phyloP scores from a whole-genome alignment of 192 early-diverging fungal genomes.

The Ambispora gerdemannii region DNA sequence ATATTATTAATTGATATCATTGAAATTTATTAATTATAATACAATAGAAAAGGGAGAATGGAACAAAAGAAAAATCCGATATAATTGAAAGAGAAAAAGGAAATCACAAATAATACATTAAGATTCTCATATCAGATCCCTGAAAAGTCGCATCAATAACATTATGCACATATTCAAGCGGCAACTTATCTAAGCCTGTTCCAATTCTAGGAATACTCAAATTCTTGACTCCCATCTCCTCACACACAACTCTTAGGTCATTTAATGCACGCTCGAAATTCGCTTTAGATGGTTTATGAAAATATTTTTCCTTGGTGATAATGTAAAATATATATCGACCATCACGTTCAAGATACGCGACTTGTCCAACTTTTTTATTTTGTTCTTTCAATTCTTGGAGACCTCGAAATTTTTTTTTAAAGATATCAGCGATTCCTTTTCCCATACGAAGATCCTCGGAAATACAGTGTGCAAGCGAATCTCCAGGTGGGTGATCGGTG shows the following conservation, averaged over 20 bases:
- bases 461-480: conserved; percentile 32
- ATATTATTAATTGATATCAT: too few relatives aligned
- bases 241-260: conserved; percentile 31
- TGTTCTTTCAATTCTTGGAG: conserved; percentile 30
- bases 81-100: too few relatives aligned
- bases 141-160: conserved; percentile 4
- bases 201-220: conserved; percentile 34
- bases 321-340: conserved; percentile 38
- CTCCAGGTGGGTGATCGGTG: conserved; percentile 2
- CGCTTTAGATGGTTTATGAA: conserved; percentile 22
- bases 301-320: conserved; percentile 32
- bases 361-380: conserved; percentile 31
- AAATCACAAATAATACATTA: conserved; percentile 32
- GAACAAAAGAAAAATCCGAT: too few relatives aligned
- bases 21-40: too few relatives aligned
- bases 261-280: conserved; percentile 29
- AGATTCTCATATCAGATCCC: conserved; percentile 26
- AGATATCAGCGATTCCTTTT: conserved; percentile 35
- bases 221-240: conserved; percentile 27
- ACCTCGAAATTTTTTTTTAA: conserved; percentile 31
- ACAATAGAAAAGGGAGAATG: too few relatives aligned
- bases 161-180: conserved; percentile 13
- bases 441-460: conserved; percentile 32
- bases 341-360: conserved; percentile 28
- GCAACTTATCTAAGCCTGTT: conserved; percentile 26